Evolutionary conservation across 2,329 filamentous ascomycete species (phyloP).

Genomic region (Tolypocladium cylindrosporum): DNA sequence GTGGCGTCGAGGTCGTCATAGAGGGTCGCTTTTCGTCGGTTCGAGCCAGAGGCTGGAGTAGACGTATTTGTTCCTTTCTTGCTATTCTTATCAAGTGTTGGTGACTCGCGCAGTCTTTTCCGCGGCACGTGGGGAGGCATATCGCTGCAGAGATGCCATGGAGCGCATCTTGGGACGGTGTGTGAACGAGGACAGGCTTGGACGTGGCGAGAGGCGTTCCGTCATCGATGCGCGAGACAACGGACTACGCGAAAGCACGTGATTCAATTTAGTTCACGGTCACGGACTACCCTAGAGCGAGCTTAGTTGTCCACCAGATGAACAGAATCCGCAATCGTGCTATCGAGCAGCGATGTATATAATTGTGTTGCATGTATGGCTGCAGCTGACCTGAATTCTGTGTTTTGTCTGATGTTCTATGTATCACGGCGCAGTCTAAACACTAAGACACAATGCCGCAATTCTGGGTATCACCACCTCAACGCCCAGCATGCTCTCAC

Average conservation of each 20-base stretch:
- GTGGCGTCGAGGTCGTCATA: constrained; percentile 51
- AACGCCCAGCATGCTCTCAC: neutral
- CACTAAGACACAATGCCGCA: neutral
- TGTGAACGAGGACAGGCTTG: neutral
- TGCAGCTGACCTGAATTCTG: neutral
- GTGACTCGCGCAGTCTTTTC: constrained; percentile 49
- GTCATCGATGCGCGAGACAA: constrained; percentile 17
- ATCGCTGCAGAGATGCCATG: neutral
- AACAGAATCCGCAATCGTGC: neutral
- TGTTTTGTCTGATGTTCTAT: neutral
- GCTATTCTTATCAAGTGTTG: constrained; percentile 7
- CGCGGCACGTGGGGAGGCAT: constrained; percentile 63
- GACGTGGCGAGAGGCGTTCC: constrained; percentile 3
- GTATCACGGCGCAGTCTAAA: neutral
- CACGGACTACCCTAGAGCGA: neutral
- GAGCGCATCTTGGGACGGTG: constrained; percentile 6
- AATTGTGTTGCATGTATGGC: too few species aligned
- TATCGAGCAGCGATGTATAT: too few species aligned
- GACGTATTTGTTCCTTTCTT: constrained; percentile 10
- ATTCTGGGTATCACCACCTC: neutral
- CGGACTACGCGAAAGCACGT: constrained; percentile 19
- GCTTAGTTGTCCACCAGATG: neutral
- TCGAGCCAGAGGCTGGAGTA: constrained; percentile 6
- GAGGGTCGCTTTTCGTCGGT: constrained; percentile 41
- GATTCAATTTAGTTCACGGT: constrained; percentile 3